phyloP scores from a whole-genome alignment of 1,139 yeast genomes.

The Starmera stellimalicola region DNA sequence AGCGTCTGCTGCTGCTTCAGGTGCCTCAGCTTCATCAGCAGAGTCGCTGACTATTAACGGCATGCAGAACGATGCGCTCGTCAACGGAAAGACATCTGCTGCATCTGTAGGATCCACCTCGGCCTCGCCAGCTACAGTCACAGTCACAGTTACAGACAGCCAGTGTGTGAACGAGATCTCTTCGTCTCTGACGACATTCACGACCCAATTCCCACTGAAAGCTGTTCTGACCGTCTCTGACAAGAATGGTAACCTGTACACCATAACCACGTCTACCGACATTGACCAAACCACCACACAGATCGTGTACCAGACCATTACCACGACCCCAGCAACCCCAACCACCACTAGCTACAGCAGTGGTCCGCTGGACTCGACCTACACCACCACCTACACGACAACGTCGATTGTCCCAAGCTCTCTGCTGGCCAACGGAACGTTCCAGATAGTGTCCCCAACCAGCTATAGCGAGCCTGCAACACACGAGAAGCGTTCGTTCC shows the following conservation, averaged over 20 bases:
- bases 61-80: not conserved
- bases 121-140: not conserved
- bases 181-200: slow-evolving; percentile 1
- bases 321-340: slow-evolving; percentile 11
- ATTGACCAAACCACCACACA: slow-evolving; percentile 17
- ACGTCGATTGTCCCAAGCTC: slow-evolving; percentile 31
- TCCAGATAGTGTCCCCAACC: slow-evolving; percentile 1
- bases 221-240: slow-evolving; percentile 17
- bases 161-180: not conserved
- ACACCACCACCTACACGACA: slow-evolving; percentile 21
- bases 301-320: slow-evolving; percentile 11
- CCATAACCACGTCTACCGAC: slow-evolving; percentile 15
- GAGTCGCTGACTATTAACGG: not conserved
- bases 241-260: slow-evolving; percentile 14
- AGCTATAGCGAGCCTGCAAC: slow-evolving; percentile 5
- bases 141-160: not conserved
- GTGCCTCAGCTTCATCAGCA: slow-evolving; percentile 1
- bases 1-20: slow-evolving; percentile 9
- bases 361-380: slow-evolving; percentile 9
- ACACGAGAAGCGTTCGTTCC: slow-evolving; percentile 14
- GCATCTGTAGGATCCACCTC: slow-evolving; percentile 1
- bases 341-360: slow-evolving; percentile 19
- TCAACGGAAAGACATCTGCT: slow-evolving; percentile 10
- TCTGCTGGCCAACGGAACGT: slow-evolving; percentile 16
- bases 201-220: slow-evolving; percentile 9